phyloP scores from a whole-genome alignment of 176 grass and related monocot species.

The Rhynchospora breviuscula region DNA sequence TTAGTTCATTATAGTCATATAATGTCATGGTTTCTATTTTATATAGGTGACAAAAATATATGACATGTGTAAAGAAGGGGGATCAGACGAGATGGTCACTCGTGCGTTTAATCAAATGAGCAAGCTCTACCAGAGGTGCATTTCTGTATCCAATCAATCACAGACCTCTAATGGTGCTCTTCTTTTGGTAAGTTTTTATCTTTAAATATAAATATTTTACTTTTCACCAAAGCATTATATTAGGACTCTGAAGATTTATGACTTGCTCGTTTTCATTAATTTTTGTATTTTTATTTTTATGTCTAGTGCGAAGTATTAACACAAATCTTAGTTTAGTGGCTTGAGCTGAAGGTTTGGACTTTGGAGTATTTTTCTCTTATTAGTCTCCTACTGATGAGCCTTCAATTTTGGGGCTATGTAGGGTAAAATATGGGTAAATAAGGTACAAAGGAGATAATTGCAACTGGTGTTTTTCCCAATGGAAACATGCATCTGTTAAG shows the following conservation, averaged over 20 bases:
- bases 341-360: neutral
- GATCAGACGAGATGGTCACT: constrained; percentile 72
- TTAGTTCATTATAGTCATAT: neutral
- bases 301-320: neutral
- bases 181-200: constrained; percentile 45
- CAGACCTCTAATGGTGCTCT: constrained; percentile 67
- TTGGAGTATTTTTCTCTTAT: neutral
- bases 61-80: constrained; percentile 53
- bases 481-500: neutral
- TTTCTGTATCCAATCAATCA: constrained; percentile 53
- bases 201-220: neutral
- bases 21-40: neutral
- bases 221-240: neutral
- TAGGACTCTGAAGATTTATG: neutral
- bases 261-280: constrained; percentile 4
- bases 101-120: constrained; percentile 73
- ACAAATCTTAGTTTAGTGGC: neutral
- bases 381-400: neutral
- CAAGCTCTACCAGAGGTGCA: constrained; percentile 90
- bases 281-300: neutral
- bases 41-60: constrained; percentile 71
- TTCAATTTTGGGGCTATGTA: neutral
- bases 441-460: neutral
- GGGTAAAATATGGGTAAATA: neutral
- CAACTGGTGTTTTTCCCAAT: constrained; percentile 10